These are phyloP conservation scores for Venturia nashicola DNA, from an alignment of 2,329 filamentous ascomycete genomes.

Conservation along the genomic window DNA sequence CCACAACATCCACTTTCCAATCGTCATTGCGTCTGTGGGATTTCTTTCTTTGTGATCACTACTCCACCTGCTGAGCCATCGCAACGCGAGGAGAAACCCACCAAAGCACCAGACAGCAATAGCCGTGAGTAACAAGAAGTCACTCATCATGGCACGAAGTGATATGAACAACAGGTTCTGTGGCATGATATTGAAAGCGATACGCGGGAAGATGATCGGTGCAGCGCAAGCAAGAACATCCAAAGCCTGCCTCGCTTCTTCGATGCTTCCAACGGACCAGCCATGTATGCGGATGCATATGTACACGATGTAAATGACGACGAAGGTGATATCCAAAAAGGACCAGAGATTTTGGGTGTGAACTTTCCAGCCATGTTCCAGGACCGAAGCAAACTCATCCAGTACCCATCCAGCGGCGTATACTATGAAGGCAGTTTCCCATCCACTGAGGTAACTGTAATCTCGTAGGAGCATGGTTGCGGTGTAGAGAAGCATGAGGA, in stretches of 20 bases:
- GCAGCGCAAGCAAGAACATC: slow-evolving; percentile 71
- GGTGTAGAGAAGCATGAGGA: slow-evolving; percentile 58
- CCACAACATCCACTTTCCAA: slow-evolving; percentile 85
- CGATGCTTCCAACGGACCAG: slow-evolving; percentile 36
- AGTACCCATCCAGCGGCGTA: slow-evolving; percentile 70
- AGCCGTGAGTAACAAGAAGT: slow-evolving; percentile 67
- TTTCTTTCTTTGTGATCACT: slow-evolving; percentile 15
- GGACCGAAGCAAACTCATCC: slow-evolving; percentile 63
- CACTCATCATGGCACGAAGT: slow-evolving; percentile 70
- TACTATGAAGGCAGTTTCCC: slow-evolving; percentile 57
- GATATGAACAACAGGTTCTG: slow-evolving; percentile 78
- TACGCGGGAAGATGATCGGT: slow-evolving; percentile 62
- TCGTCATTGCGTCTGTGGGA: slow-evolving; percentile 49
- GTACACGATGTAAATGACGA: slow-evolving; percentile 58
- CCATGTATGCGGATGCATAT: slow-evolving; percentile 56
- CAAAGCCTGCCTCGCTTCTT: slow-evolving; percentile 52
- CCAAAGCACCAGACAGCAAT: slow-evolving; percentile 74
- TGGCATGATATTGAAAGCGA: slow-evolving; percentile 73
- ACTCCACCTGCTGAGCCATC: slow-evolving; percentile 52
- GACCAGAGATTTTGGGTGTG: slow-evolving; percentile 86
- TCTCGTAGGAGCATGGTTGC: slow-evolving; percentile 59
- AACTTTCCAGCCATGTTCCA: slow-evolving; percentile 67
- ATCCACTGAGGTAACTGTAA: slow-evolving; percentile 39
- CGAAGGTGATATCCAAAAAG: slow-evolving; percentile 70
- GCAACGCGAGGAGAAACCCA: slow-evolving; percentile 66